phyloP scores from a whole-genome alignment of 148 eudicot genomes.

The Silene conica region DNA sequence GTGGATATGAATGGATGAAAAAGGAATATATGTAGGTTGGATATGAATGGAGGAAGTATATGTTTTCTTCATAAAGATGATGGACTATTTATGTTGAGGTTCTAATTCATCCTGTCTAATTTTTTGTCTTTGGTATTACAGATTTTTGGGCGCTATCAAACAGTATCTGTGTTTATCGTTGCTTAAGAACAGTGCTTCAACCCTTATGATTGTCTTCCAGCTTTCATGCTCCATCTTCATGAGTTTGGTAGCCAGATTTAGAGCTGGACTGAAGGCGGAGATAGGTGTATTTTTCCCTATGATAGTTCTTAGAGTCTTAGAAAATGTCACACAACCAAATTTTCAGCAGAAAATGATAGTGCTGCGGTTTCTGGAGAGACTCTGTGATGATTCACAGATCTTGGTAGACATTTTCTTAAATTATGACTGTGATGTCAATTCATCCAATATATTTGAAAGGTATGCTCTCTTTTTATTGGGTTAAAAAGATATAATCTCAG shows the following conservation, averaged over 20 bases:
- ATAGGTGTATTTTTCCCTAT: constrained; percentile 99
- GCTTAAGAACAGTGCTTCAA: constrained; percentile 97
- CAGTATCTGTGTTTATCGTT: constrained; percentile 92
- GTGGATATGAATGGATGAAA: too few species aligned
- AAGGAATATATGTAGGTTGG: too few species aligned
- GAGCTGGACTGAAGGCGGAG: constrained; percentile 99
- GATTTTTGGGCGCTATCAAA: constrained; percentile 97
- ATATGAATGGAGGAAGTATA: too few species aligned
- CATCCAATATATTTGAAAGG: constrained; percentile 99
- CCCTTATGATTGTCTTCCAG: constrained; percentile 97
- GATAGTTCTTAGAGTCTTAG: constrained; percentile 96
- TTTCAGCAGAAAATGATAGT: constrained; percentile 99
- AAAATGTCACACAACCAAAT: constrained; percentile 98
- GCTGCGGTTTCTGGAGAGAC: constrained; percentile 84
- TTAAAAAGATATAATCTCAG: background rate
- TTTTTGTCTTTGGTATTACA: constrained; percentile 29
- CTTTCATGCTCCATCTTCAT: constrained; percentile 99
- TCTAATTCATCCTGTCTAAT: background rate
- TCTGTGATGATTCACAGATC: constrained; percentile 90
- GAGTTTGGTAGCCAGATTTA: constrained; percentile 92
- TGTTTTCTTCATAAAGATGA: background rate
- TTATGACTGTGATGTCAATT: constrained; percentile 98
- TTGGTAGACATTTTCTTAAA: constrained; percentile 96
- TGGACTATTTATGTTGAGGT: background rate
- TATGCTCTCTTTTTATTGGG: constrained; percentile 24